A percentile compares a stretch with the other conserved stretches of the same genome.
phyloP scores from a whole-genome alignment of 2,329 filamentous ascomycete genomes.

The Hypoxylon sp. region DNA sequence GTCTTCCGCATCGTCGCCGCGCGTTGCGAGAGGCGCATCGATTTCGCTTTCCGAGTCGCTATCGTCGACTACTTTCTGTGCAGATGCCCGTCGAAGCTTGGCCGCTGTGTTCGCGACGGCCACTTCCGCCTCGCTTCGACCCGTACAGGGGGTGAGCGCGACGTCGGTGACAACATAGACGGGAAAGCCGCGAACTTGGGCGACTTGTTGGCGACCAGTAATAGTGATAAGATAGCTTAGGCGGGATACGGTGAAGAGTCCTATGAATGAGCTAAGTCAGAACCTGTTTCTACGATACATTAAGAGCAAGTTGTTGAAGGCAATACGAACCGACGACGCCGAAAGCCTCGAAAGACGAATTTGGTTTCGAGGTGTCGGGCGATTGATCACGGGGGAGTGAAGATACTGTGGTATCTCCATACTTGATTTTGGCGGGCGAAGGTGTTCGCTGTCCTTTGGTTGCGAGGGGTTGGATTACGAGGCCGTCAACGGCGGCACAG shows the following conservation, averaged over 20 bases:
- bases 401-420: conserved; percentile 67
- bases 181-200: conserved; percentile 82
- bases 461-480: conserved; percentile 80
- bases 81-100: conserved; percentile 54
- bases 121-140: conserved; percentile 76
- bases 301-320: conserved; percentile 1
- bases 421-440: conserved; percentile 75
- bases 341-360: conserved; percentile 69
- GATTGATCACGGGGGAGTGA: conserved; percentile 58
- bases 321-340: conserved; percentile 65
- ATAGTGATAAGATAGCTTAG: conserved; percentile 89
- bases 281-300: conserved; percentile 7
- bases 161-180: conserved; percentile 91
- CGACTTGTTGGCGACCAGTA: conserved; percentile 86
- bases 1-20: conserved; percentile 49
- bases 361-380: conserved; percentile 58
- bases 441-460: conserved; percentile 65
- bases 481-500: conserved; percentile 83
- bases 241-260: conserved; percentile 84
- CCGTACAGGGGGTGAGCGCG: conserved; percentile 87
- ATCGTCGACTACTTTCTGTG: conserved; percentile 49
- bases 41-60: conserved; percentile 60
- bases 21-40: conserved; percentile 57
- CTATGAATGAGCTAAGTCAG: conserved; percentile 59
- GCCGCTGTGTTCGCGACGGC: conserved; percentile 73